A percentile compares a stretch with the other conserved stretches of the same genome.
These are phyloP conservation scores for Astraeus odoratus DNA, from an alignment of 768 basidiomycete genomes.

Conservation along the genomic window DNA sequence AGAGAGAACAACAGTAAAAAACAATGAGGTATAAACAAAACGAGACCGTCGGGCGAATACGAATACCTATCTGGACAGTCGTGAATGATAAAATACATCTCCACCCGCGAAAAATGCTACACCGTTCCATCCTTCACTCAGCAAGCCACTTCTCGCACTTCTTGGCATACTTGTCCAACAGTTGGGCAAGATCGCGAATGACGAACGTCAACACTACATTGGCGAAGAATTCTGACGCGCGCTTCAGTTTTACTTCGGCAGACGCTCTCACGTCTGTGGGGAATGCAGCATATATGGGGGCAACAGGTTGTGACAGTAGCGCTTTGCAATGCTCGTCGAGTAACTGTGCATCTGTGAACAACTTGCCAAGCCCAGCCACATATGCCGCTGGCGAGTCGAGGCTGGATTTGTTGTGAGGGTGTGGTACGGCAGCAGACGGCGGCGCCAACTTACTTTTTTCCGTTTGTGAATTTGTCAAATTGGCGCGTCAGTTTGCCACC, in stretches of 20 bases:
- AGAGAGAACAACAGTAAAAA: slow-evolving; percentile 11
- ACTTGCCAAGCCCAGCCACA: slow-evolving; percentile 64
- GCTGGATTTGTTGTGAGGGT: slow-evolving; percentile 33
- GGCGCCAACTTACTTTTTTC: slow-evolving; percentile 64
- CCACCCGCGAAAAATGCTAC: slow-evolving; percentile 20
- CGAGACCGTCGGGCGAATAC: slow-evolving; percentile 20
- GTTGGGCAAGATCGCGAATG: slow-evolving; percentile 75
- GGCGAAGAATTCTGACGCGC: slow-evolving; percentile 87
- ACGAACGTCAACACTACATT: slow-evolving; percentile 86
- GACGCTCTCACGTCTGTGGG: slow-evolving; percentile 54
- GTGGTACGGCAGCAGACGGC: slow-evolving; percentile 4
- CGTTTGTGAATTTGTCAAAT: slow-evolving; percentile 80
- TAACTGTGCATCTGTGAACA: slow-evolving; percentile 72
- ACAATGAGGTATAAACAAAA: slow-evolving; percentile 10
- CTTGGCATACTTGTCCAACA: slow-evolving; percentile 91
- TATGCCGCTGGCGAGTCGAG: slow-evolving; percentile 86
- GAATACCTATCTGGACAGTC: slow-evolving; percentile 22
- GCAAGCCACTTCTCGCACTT: slow-evolving; percentile 90
- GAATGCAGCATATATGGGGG: slow-evolving; percentile 69
- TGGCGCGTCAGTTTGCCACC: slow-evolving; percentile 66
- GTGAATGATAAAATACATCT: slow-evolving; percentile 30
- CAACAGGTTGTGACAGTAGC: slow-evolving; percentile 52
- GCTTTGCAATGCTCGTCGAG: slow-evolving; percentile 85
- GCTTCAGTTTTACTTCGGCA: slow-evolving; percentile 69
- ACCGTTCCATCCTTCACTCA: slow-evolving; percentile 42